Conservation (phyloP, 805 yeast species). For the Barnettozyma botsteinii region DNA sequence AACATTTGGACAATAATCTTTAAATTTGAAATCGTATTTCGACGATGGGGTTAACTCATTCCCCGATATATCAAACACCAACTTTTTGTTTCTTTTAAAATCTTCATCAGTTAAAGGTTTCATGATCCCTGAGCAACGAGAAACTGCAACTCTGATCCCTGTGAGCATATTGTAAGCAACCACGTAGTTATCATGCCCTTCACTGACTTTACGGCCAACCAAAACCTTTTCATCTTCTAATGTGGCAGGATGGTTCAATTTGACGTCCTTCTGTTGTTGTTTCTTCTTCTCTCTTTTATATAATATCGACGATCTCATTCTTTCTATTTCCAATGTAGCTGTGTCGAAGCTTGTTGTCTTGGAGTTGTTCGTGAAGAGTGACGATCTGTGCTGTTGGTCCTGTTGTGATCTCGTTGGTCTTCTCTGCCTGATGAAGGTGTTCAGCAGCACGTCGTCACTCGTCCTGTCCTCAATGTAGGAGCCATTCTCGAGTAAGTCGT, state of each 20-base stretch:
- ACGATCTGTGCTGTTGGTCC: slow-evolving; percentile 2
- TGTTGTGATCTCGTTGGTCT: slow-evolving; percentile 14
- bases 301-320: slow-evolving; percentile 44
- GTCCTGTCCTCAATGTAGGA: slow-evolving; percentile 32
- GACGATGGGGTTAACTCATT: slow-evolving; percentile 89
- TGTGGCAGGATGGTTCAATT: slow-evolving; percentile 7
- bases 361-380: slow-evolving; percentile 9
- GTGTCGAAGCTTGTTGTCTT: slow-evolving; percentile 29
- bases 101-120: slow-evolving; percentile 65
- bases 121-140: slow-evolving; percentile 83
- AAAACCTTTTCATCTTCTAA: slow-evolving; percentile 52
- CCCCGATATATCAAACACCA: slow-evolving; percentile 83
- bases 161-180: slow-evolving; percentile 97
- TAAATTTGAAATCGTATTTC: slow-evolving; percentile 91
- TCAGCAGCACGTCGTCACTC: slow-evolving; percentile 30
- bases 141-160: slow-evolving; percentile 92
- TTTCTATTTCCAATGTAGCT: slow-evolving; percentile 39
- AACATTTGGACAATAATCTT: slow-evolving; percentile 93
- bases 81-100: slow-evolving; percentile 65
- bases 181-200: slow-evolving; percentile 89
- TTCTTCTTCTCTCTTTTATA: slow-evolving; percentile 38
- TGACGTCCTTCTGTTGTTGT: slow-evolving; percentile 16
- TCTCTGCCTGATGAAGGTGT: slow-evolving; percentile 25
- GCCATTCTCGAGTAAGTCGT: slow-evolving; percentile 24
- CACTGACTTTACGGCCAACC: slow-evolving; percentile 78